Evolutionary conservation across 192 early-diverging fungal species (phyloP).

Genomic region (Lobosporangium transversale): DNA sequence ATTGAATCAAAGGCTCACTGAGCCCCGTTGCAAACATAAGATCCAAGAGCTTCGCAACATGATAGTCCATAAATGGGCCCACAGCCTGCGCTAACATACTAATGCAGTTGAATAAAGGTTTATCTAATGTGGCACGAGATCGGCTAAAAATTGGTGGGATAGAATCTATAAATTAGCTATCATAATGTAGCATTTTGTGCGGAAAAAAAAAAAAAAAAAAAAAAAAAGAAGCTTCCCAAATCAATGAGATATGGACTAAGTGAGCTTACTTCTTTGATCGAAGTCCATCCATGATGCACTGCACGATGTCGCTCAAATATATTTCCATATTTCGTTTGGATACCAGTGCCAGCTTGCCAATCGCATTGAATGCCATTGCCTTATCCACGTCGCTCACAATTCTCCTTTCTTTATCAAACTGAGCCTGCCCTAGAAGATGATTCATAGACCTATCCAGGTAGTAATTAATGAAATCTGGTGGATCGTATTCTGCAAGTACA

Average conservation of each 20-base stretch:
- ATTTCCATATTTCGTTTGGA: constrained; percentile 79
- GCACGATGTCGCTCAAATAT: constrained; percentile 81
- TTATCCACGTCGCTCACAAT: constrained; percentile 30
- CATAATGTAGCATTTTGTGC: too few species aligned
- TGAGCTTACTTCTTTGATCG: constrained; percentile 72
- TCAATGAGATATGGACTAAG: background rate
- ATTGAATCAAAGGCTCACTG: constrained; percentile 78
- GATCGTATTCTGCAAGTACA: constrained; percentile 80
- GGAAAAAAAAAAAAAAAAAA: background rate
- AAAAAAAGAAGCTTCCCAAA: background rate
- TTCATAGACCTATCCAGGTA: constrained; percentile 79
- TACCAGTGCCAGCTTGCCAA: constrained; percentile 85
- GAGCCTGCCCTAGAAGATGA: constrained; percentile 76
- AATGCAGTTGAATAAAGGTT: constrained; percentile 82
- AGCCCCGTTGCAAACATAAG: constrained; percentile 91
- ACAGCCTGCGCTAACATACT: constrained; percentile 89
- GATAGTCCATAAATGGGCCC: constrained; percentile 80
- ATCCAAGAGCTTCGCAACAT: constrained; percentile 88
- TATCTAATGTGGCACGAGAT: constrained; percentile 57
- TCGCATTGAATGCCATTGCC: constrained; percentile 76
- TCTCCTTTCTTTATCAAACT: constrained; percentile 70
- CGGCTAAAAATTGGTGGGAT: constrained; percentile 11
- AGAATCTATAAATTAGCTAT: background rate
- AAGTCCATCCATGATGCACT: constrained; percentile 80
- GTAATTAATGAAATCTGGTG: constrained; percentile 71